A percentile compares a stretch with the other conserved stretches of the same genome.
These are phyloP conservation scores for Dactylellina leptospora DNA, from an alignment of 2,329 filamentous ascomycete genomes.

Conservation along the genomic window DNA sequence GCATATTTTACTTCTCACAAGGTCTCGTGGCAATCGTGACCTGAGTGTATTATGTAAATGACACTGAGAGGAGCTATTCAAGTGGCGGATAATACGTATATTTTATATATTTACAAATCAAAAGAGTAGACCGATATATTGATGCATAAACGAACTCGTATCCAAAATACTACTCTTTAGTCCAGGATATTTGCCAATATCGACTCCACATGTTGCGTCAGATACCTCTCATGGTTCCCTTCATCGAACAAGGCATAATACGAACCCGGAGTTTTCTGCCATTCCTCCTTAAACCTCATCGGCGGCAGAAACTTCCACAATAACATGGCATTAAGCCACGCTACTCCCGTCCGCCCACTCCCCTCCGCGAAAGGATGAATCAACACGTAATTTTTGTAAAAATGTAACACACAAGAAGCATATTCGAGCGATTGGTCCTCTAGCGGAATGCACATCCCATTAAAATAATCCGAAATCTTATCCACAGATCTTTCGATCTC, in stretches of 20 bases:
- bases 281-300: conserved; percentile 3
- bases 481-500: background rate
- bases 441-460: background rate
- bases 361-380: conserved; percentile 19
- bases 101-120: background rate
- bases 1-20: no score
- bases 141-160: no score
- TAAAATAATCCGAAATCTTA: conserved; percentile 16
- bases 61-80: no score
- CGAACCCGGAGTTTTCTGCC: background rate
- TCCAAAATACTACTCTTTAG: background rate
- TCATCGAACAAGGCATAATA: conserved; percentile 6
- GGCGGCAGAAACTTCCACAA: conserved; percentile 15
- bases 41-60: no score
- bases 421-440: background rate
- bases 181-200: background rate
- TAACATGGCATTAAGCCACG: conserved; percentile 15
- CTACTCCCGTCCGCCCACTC: conserved; percentile 2
- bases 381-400: conserved; percentile 4
- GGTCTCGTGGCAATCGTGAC: no score
- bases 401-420: conserved; percentile 15
- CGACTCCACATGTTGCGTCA: background rate
- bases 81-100: no score
- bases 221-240: background rate
- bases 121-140: no score